A percentile compares a stretch with the other conserved stretches of the same genome.
phyloP scores from a whole-genome alignment of 2,329 filamentous ascomycete species.

The Drechslerella coelobrocha region DNA sequence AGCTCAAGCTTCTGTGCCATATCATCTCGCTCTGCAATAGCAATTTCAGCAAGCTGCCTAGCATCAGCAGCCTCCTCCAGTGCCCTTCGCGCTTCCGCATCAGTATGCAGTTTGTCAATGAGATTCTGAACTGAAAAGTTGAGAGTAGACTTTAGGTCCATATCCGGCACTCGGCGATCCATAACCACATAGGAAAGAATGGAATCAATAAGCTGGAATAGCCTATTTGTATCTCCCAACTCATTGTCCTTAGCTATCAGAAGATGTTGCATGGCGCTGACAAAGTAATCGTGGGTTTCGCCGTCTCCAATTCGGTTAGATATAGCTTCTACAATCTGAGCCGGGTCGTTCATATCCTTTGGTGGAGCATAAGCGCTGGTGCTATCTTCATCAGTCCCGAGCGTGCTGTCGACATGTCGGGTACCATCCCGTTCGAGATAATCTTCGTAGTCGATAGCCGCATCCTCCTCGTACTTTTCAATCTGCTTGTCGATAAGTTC shows the following conservation, averaged over 20 bases:
- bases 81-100: constrained; percentile 90
- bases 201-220: constrained; percentile 98
- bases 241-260: constrained; percentile 90
- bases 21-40: constrained; percentile 95
- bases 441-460: constrained; percentile 98
- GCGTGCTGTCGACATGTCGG: constrained; percentile 15
- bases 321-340: constrained; percentile 93
- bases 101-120: constrained; percentile 93
- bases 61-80: constrained; percentile 90
- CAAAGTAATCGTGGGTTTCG: constrained; percentile 90
- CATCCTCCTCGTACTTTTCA: constrained; percentile 88
- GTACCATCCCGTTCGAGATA: constrained; percentile 86
- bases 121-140: constrained; percentile 97
- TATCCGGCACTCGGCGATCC: constrained; percentile 92
- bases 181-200: constrained; percentile 99
- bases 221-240: constrained; percentile 85
- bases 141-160: constrained; percentile 96
- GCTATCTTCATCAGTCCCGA: constrained; percentile 83
- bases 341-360: constrained; percentile 89
- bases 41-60: constrained; percentile 90
- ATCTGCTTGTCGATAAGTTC: constrained; percentile 98
- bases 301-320: constrained; percentile 81
- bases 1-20: constrained; percentile 86
- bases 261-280: constrained; percentile 93
- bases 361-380: constrained; percentile 66